Evolutionary conservation across 805 yeast genomes (phyloP), one percentile per base, ranked within the genome.

Genomic region (Spencermartinsiella europaea): DNA sequence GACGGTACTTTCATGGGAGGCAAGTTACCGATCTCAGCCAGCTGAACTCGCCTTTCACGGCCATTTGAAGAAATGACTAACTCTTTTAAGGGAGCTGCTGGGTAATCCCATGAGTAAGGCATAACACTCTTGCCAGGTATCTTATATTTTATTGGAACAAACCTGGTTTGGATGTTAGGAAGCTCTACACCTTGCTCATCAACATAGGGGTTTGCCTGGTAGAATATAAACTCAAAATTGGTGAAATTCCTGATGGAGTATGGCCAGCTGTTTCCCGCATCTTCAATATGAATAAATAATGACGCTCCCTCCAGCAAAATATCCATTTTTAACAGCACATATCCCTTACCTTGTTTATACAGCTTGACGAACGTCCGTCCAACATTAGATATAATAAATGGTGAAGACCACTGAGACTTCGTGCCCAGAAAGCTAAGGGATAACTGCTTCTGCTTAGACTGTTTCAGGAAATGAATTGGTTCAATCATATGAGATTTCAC

Each of bases 21-120:
- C 51, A 89, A 70, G 49, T 83, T 83, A 20, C 99, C 99, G 56
- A 93, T 91, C 63, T 93, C 98, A 0, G 95, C 93, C 44, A 93
- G 66, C 58, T 88, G 95, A 17, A 95, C 75, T 40, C 80, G 78
- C 48, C 97, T 73, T 59, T 85, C 90, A 22, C 82, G 72, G 1
- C 85, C 85, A 41, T 82, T 83, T 8, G 84, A 73, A 48, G 89
- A 72, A 28, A 93, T 64, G 2, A 88, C 74, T 27, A 93, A 66
- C 59, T 90, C 96, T 62, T 89, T 90, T 39, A 83, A 76, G 7
- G 77, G 69, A 0, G 96, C 97, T 44, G 95, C 88, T 0, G 99
- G 99, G 66, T 77, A 93, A 63, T 93, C 99, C 90, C 96, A 93
- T 0, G 99, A 87, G 63, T 93, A 93, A 0, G 98, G 96, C 98